A percentile compares a stretch with the other conserved stretches of the same genome.
Conservation (phyloP, 202 grass and related monocot genomes). For the Elaeis oleifera region DNA sequence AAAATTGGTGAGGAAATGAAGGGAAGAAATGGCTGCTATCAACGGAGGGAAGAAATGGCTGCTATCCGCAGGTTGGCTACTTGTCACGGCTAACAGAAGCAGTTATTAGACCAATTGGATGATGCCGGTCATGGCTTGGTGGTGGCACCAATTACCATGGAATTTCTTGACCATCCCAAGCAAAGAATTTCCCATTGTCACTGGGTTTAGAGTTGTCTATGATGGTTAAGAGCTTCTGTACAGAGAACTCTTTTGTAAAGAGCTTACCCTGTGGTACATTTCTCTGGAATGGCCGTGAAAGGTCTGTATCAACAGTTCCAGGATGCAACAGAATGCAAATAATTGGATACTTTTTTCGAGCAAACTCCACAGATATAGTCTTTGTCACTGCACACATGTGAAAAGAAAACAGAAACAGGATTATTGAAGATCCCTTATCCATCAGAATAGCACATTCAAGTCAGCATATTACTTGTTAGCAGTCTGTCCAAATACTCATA, state of each 20-base stretch:
- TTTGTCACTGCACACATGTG: slow-evolving; percentile 66
- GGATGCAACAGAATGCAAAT: slow-evolving; percentile 81
- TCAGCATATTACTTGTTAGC: no score
- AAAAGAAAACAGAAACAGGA: slow-evolving; percentile 1
- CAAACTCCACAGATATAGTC: slow-evolving; percentile 59
- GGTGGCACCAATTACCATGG: slow-evolving; percentile 39
- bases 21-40: no score
- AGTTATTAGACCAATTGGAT: no score
- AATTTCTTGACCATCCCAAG: slow-evolving; percentile 80
- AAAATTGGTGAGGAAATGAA: no score
- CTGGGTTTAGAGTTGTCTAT: slow-evolving; percentile 54
- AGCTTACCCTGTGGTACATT: slow-evolving; percentile 63
- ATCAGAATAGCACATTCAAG: no score
- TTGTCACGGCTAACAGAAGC: no score
- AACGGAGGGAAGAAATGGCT: no score
- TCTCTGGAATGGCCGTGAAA: slow-evolving; percentile 71
- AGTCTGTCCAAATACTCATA: no score
- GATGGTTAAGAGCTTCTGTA: slow-evolving; percentile 57
- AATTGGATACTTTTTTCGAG: slow-evolving; percentile 52
- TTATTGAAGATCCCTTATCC: no score
- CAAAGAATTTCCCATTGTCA: slow-evolving; percentile 82
- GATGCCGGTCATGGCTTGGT: no score
- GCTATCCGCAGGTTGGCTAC: no score
- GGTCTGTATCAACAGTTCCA: slow-evolving; percentile 86
- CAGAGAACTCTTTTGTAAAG: slow-evolving; percentile 72